Percentiles rank a stretch among this genome's conserved stretches.
Evolutionary conservation across 768 basidiomycete species (phyloP).

Genomic region (Amanita polypyramis): DNA sequence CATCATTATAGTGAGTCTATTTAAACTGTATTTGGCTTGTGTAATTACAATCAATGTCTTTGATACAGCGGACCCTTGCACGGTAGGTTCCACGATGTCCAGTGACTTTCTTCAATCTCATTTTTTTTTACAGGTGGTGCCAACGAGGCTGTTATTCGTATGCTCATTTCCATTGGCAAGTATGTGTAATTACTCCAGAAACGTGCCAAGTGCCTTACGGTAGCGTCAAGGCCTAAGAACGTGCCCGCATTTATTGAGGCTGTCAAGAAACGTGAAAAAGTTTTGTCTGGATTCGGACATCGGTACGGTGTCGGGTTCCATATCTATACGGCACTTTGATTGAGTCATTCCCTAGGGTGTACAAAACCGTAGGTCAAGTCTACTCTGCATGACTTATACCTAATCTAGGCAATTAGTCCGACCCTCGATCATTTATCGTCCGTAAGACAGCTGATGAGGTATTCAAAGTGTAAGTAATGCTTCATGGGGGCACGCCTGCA

Average conservation of each 20-base stretch:
- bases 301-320: constrained; percentile 30
- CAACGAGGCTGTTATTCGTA: constrained; percentile 90
- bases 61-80: constrained; percentile 55
- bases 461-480: constrained; percentile 64
- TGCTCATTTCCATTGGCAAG: constrained; percentile 84
- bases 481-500: background rate
- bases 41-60: constrained; percentile 1
- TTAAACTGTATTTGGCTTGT: background rate
- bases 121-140: constrained; percentile 52
- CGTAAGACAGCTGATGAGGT: constrained; percentile 86
- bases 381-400: background rate
- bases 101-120: background rate
- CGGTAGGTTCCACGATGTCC: constrained; percentile 25
- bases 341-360: constrained; percentile 34
- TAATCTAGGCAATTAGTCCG: constrained; percentile 42
- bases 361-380: constrained; percentile 48
- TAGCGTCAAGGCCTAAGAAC: constrained; percentile 54
- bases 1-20: constrained; percentile 68
- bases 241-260: constrained; percentile 79
- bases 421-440: constrained; percentile 86
- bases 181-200: constrained; percentile 20
- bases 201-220: background rate
- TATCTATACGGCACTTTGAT: background rate
- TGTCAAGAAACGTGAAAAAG: constrained; percentile 82
- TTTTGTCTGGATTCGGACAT: constrained; percentile 87